These are phyloP conservation scores for Pythium angustatum DNA, from an alignment of 352 stramenopile genomes.

Conservation along the genomic window DNA sequence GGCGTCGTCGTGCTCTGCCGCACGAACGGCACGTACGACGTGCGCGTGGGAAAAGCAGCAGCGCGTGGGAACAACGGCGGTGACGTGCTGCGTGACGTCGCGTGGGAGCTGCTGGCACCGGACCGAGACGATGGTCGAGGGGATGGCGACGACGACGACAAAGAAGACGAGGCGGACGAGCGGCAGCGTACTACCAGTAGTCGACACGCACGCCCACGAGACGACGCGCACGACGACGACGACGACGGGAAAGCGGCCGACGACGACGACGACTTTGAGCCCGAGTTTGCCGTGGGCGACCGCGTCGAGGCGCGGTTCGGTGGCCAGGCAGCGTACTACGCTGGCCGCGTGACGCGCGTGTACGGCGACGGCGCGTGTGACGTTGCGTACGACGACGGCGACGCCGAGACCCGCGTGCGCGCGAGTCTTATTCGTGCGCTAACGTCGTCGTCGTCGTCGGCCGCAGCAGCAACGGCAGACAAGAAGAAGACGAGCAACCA, in stretches of 20 bases:
- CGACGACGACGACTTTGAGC: conserved; percentile 33
- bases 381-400: conserved; percentile 74
- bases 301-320: conserved; percentile 66
- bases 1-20: conserved; percentile 41
- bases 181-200: conserved; percentile 10
- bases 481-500: conserved; percentile 12
- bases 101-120: conserved; percentile 43
- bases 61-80: too few species aligned
- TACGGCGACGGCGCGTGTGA: conserved; percentile 57
- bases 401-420: conserved; percentile 59
- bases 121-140: conserved; percentile 36
- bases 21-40: conserved; percentile 58
- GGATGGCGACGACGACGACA: conserved; percentile 18
- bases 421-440: conserved; percentile 41
- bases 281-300: conserved; percentile 57
- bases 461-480: neutral
- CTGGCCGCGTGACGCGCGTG: conserved; percentile 49
- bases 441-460: neutral
- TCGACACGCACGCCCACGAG: neutral
- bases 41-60: conserved; percentile 25
- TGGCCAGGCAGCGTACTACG: conserved; percentile 48
- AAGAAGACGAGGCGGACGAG: conserved; percentile 21
- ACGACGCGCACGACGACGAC: conserved; percentile 21
- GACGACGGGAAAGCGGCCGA: conserved; percentile 22
- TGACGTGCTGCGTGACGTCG: conserved; percentile 38